Evolutionary conservation across 2,329 filamentous ascomycete genomes (phyloP).

Genomic region (Ophiosphaerella narmari): DNA sequence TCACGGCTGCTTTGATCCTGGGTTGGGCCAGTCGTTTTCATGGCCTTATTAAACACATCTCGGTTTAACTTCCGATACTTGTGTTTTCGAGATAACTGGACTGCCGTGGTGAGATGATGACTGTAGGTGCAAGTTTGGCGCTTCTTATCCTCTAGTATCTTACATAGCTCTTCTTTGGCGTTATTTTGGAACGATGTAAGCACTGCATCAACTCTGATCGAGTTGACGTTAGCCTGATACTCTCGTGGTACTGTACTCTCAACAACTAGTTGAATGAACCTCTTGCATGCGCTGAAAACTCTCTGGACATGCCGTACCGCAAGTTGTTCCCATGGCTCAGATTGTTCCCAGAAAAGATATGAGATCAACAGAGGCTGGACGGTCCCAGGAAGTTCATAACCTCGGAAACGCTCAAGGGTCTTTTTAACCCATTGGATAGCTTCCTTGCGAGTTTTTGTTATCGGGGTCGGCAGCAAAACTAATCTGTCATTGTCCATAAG

Average conservation of each 20-base stretch:
- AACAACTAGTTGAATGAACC: slow-evolving; percentile 44
- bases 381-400: slow-evolving; percentile 62
- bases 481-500: no score
- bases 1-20: no score
- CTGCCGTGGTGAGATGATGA: slow-evolving; percentile 17
- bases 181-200: slow-evolving; percentile 1
- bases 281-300: slow-evolving; percentile 37
- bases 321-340: slow-evolving; percentile 56
- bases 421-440: slow-evolving; percentile 48
- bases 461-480: slow-evolving; percentile 13
- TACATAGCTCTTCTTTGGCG: slow-evolving; percentile 45
- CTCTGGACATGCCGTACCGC: slow-evolving; percentile 41
- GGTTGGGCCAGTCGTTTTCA: neutral
- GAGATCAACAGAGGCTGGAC: slow-evolving; percentile 64
- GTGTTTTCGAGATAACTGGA: slow-evolving; percentile 1
- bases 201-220: no score
- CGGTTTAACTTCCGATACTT: neutral
- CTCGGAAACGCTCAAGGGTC: slow-evolving; percentile 51
- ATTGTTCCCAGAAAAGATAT: slow-evolving; percentile 65
- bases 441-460: slow-evolving; percentile 9
- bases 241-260: slow-evolving; percentile 47
- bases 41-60: neutral
- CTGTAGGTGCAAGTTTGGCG: slow-evolving; percentile 61
- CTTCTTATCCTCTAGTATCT: slow-evolving; percentile 54
- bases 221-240: slow-evolving; percentile 21